These are phyloP conservation scores for Pythium aquatile DNA, from an alignment of 352 stramenopile species.

Conservation along the genomic window DNA sequence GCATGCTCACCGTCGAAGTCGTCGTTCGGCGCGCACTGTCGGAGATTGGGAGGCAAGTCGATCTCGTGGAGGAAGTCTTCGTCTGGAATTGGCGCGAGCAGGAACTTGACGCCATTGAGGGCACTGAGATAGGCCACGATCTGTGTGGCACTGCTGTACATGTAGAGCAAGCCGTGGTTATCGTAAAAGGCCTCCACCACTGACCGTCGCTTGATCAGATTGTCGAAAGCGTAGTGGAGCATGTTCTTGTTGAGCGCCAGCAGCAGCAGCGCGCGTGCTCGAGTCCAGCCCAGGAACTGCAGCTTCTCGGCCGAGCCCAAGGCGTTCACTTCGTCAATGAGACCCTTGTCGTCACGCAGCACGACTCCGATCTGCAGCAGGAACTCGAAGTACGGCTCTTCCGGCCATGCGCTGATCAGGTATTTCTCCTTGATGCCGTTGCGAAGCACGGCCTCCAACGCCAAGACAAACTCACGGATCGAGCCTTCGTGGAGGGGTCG, in stretches of 20 bases:
- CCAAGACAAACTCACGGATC: slow-evolving; percentile 51
- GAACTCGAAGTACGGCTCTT: slow-evolving; percentile 74
- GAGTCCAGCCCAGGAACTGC: slow-evolving; percentile 60
- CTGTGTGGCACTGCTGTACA: slow-evolving; percentile 54
- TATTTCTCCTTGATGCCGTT: slow-evolving; percentile 66
- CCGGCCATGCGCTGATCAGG: slow-evolving; percentile 46
- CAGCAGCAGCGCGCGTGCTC: slow-evolving; percentile 59
- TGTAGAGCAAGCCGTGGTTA: slow-evolving; percentile 51
- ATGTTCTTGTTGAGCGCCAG: slow-evolving; percentile 75
- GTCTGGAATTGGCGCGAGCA: slow-evolving; percentile 21
- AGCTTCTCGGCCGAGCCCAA: slow-evolving; percentile 36
- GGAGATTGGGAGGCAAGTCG: slow-evolving; percentile 47
- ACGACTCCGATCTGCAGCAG: slow-evolving; percentile 58
- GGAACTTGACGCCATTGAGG: slow-evolving; percentile 68
- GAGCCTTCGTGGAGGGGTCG: slow-evolving; percentile 74
- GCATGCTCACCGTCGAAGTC: slow-evolving; percentile 30
- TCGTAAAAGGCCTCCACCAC: slow-evolving; percentile 70
- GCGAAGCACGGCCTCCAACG: slow-evolving; percentile 60
- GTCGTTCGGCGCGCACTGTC: slow-evolving; percentile 50
- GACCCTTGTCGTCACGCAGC: slow-evolving; percentile 61
- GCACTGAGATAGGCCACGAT: slow-evolving; percentile 65
- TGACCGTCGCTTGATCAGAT: slow-evolving; percentile 61
- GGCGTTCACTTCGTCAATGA: slow-evolving; percentile 53
- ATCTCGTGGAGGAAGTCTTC: slow-evolving; percentile 20
- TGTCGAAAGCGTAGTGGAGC: slow-evolving; percentile 76